Conservation (phyloP, 108 stramenopile genomes). For the Pseudonitzschia multiseries region DNA sequence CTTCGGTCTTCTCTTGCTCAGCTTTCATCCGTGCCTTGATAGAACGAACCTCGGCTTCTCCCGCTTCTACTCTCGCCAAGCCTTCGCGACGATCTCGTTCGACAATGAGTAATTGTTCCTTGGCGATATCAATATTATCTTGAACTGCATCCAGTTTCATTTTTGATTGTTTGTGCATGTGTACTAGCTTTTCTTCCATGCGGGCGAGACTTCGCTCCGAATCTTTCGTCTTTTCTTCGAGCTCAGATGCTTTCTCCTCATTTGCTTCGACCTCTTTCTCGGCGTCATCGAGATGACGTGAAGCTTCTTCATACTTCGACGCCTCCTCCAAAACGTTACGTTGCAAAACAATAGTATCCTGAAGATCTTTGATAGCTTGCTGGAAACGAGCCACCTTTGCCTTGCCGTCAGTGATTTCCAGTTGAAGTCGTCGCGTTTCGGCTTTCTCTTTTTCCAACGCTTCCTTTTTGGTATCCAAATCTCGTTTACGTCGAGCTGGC, state of each 20-base stretch:
- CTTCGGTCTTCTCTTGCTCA: constrained; percentile 47
- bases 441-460: constrained; percentile 45
- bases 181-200: constrained; percentile 42
- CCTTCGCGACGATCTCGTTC: constrained; percentile 81
- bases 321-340: constrained; percentile 47
- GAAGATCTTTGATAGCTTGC: constrained; percentile 41
- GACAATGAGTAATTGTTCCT: constrained; percentile 56
- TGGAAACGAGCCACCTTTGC: constrained; percentile 10
- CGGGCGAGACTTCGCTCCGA: constrained; percentile 34
- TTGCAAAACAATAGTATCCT: constrained; percentile 24
- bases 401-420: constrained; percentile 34
- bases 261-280: constrained; percentile 44
- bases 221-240: constrained; percentile 36
- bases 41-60: constrained; percentile 64
- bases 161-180: constrained; percentile 48
- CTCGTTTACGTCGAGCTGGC: constrained; percentile 52
- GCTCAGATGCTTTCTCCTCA: constrained; percentile 34
- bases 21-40: constrained; percentile 56
- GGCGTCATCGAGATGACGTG: constrained; percentile 34
- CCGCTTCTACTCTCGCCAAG: constrained; percentile 66
- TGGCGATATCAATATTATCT: constrained; percentile 48
- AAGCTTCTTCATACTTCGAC: constrained; percentile 37
- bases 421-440: constrained; percentile 36
- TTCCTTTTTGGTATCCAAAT: constrained; percentile 23
- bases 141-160: constrained; percentile 58